Conservation (phyloP, 306 rosid species). For the Rubus parviflorus region DNA sequence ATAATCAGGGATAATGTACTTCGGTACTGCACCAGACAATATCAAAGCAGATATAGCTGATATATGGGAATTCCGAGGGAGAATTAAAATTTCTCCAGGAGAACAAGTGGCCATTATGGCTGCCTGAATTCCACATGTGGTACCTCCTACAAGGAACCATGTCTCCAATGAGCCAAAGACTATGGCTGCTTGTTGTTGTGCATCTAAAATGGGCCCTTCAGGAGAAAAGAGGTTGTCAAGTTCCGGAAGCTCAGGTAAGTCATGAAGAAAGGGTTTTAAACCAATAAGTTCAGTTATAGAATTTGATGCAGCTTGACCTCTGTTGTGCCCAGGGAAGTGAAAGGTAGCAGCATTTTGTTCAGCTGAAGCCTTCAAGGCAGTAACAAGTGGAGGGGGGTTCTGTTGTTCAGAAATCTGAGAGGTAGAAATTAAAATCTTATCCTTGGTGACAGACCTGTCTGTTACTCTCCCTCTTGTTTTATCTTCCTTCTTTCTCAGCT, state of each 20-base stretch:
- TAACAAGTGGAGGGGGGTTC: conserved; percentile 55
- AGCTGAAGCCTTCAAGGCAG: conserved; percentile 71
- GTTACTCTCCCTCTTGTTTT: conserved; percentile 20
- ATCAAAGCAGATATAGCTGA: conserved; percentile 79
- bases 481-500: conserved; percentile 12
- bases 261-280: conserved; percentile 57
- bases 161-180: conserved; percentile 74
- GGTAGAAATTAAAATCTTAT: conserved; percentile 15
- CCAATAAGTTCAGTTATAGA: conserved; percentile 70
- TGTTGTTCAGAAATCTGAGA: conserved; percentile 25
- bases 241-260: conserved; percentile 77
- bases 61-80: conserved; percentile 77
- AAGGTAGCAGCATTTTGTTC: conserved; percentile 58
- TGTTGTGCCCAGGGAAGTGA: conserved; percentile 94
- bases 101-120: conserved; percentile 81
- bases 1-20: conserved; percentile 72
- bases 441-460: conserved; percentile 18
- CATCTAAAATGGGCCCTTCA: conserved; percentile 73
- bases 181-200: conserved; percentile 75
- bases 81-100: conserved; percentile 67
- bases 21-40: conserved; percentile 79
- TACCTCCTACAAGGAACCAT: conserved; percentile 96
- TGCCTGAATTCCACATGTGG: conserved; percentile 91
- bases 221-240: conserved; percentile 83
- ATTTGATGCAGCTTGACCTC: conserved; percentile 84